Percentiles rank a stretch among this genome's conserved stretches.
These are phyloP conservation scores for Amanita subjunquillea DNA, from an alignment of 768 basidiomycete genomes.

Conservation along the genomic window DNA sequence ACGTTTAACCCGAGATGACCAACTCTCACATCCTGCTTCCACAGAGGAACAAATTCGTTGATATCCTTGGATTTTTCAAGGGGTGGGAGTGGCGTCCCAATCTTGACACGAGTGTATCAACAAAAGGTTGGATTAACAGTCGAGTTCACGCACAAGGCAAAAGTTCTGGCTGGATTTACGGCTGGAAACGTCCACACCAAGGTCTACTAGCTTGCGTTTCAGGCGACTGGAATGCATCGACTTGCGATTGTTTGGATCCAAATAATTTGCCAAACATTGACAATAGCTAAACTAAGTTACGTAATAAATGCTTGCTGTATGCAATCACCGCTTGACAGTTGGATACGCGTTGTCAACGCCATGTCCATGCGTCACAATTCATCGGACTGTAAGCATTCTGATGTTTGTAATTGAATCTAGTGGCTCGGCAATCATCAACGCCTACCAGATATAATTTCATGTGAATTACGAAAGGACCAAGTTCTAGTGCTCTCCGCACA, in stretches of 20 bases:
- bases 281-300: too few relatives aligned
- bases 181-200: constrained; percentile 68
- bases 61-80: constrained; percentile 90
- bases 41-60: constrained; percentile 91
- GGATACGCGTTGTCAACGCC: too few relatives aligned
- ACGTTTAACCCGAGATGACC: constrained; percentile 4
- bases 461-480: too few relatives aligned
- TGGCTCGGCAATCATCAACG: too few relatives aligned
- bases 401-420: too few relatives aligned
- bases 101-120: constrained; percentile 30
- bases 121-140: background rate
- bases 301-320: too few relatives aligned
- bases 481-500: background rate
- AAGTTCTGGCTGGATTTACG: constrained; percentile 74
- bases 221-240: constrained; percentile 28
- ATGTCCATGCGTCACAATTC: too few relatives aligned
- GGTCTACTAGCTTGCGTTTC: constrained; percentile 76
- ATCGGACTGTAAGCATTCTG: too few relatives aligned
- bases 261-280: too few relatives aligned
- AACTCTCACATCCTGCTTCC: constrained; percentile 86
- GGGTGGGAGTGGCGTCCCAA: constrained; percentile 90
- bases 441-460: too few relatives aligned
- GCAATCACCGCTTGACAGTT: too few relatives aligned
- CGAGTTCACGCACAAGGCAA: constrained; percentile 50
- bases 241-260: too few relatives aligned